Evolutionary conservation across 345 rosid species (phyloP), one percentile per base, ranked within the genome.

Genomic region (Tarenaya hassleriana): DNA sequence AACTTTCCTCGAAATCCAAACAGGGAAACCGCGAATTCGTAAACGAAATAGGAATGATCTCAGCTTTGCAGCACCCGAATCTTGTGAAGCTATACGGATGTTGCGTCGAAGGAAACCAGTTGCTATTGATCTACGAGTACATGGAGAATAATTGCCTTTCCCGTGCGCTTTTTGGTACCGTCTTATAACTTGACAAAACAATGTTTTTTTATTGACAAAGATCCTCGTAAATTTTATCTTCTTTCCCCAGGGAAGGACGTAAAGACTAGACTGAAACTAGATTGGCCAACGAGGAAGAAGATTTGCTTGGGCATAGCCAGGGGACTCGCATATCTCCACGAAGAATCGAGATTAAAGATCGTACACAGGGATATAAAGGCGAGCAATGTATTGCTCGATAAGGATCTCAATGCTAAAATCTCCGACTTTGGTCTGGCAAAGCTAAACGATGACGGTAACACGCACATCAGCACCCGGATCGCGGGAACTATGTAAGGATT

Each of bases 351-450:
- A 53, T 75, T 90, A 67, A 90, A 78, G 70, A 80, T 90, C 60
- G 90, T 90, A 65, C 97, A 90, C 57, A 73, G 97, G 67, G 97
- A 90, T 78, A 86, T 86, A 50, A 90, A 90, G 79, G 75, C 90
- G 5, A 83, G 95, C 73, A 86, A 90, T 33, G 90, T 90, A 58
- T 73, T 89, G 63, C 89, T 89, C 19, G 95, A 89, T 50, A 82
- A 81, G 69, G 76, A 85, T 64, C 72, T 85, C 29, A 79, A 77
- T 54, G 83, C 97, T 3, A 89, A 89, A 65, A 89, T 89, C 58
- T 89, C 97, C 20, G 95, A 89, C 63, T 89, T 89, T 56, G 97
- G 97, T 61, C 52, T 89, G 64, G 95, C 97, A 14, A 89, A 83
- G 81, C 77, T 89, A 6, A 75, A 75, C 34, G 92, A 89, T 57